Base-by-base conservation (phyloP, 441 rosid species). In the Mallotus repandus region DNA sequence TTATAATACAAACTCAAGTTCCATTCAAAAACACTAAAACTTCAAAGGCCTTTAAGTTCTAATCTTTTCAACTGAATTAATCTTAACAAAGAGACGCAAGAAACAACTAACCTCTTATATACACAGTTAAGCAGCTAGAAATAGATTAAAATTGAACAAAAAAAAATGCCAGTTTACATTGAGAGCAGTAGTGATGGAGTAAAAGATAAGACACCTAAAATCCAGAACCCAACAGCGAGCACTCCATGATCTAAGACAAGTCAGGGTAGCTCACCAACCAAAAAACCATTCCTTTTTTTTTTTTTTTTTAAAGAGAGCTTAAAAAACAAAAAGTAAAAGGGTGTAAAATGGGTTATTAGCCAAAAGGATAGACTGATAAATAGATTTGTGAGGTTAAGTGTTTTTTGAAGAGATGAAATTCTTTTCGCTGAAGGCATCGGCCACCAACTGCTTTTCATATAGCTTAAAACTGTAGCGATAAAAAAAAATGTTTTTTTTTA, bases 231-330 rank as follows among this genome's bases (percentile, higher is more conserved):
- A 71, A 79, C 76, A 81, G 81, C 87, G 84, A 86, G 91, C 79
- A 67, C 53, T 63, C 86, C 88, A 81, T 84, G 93, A 84, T 81
- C 77, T 53, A 77, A 78, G 82, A 77, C 83, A 72, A 81, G 87
- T 84, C 88, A 86, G 86, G 65, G 76, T 83, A 79, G 90, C 83
- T 89, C 85, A 91, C 86, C 97, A 83, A 91, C 86, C 86, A 71
- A 71, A 69, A 78, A 77, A 63, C 80, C 71, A 41, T 50, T 67
- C 19, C n/a, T n/a, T n/a, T n/a, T n/a, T n/a, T n/a, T n/a, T n/a
- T n/a, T 61, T 22, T 41, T 41, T 41, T 41, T 41, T 3, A 71
- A 32, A 38, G 46, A 65, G 52, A 57, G n/a, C n/a, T n/a, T n/a
- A 38, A 79, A 15, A 16, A n/a, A n/a, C n/a, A 41, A 41, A 3